Conservation (phyloP, 2,329 filamentous ascomycete genomes). For the Aschersonia sp. region DNA sequence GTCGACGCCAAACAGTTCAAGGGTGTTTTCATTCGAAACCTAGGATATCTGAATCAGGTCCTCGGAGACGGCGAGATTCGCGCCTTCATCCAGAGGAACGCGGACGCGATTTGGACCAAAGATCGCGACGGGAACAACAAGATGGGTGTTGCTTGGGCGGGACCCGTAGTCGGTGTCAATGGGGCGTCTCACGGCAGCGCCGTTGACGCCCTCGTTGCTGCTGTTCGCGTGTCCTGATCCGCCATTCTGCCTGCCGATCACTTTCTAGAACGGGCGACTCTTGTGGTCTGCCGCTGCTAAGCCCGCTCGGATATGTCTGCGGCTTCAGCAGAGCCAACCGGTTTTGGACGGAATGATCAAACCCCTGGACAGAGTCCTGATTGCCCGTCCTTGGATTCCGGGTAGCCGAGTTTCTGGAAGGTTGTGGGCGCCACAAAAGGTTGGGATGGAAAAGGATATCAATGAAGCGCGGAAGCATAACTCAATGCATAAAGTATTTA, state of each 20-base stretch:
- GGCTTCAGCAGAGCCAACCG: no score
- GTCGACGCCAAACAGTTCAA: conserved; percentile 52
- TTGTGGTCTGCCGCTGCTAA: neutral
- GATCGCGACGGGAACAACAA: conserved; percentile 33
- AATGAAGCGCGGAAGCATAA: no score
- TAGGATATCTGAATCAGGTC: conserved; percentile 39
- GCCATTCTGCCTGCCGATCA: neutral
- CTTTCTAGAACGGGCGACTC: neutral
- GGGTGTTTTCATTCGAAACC: conserved; percentile 52
- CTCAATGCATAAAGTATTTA: no score
- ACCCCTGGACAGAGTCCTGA: no score
- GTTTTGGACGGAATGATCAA: no score
- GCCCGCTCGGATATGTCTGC: no score
- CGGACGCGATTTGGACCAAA: conserved; percentile 49
- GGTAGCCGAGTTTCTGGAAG: no score
- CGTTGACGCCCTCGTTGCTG: conserved; percentile 52
- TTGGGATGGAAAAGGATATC: no score
- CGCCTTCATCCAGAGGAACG: conserved; percentile 43
- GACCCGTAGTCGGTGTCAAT: conserved; percentile 35
- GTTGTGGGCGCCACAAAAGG: no score
- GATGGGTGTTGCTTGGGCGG: conserved; percentile 51
- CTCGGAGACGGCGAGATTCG: conserved; percentile 33
- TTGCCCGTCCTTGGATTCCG: no score
- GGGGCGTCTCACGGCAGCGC: conserved; percentile 50
- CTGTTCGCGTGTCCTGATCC: conserved; percentile 24